Evolutionary conservation across 768 basidiomycete genomes (phyloP), one percentile per base, ranked within the genome.

Genomic region (Tylopilus plumbeoviolaceoides): DNA sequence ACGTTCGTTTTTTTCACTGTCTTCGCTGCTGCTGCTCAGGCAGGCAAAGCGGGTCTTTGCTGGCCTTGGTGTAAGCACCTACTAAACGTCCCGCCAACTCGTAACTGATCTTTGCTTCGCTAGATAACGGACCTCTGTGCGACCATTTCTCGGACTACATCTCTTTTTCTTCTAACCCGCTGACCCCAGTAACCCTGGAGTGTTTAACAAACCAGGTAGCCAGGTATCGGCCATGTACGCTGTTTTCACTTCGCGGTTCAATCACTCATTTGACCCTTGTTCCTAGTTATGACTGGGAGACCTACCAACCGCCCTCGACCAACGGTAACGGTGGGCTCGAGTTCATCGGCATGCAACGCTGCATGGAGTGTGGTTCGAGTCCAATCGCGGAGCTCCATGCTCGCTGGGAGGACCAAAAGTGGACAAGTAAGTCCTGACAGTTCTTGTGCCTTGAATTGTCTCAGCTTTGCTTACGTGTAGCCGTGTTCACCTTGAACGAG

Each of bases 271-370:
- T 10, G 1, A 46, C n/a, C 1, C 36, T 43, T 27, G 3, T 23
- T 41, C 9, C 9, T 38, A 73, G 72, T 42, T 73, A 74, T 47
- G 72, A 73, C 53, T 73, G 64, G 35, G 72, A 74, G 50, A 74
- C 73, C 15, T 68, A 63, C 38, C 33, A 54, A 9, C 72, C 72
- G 6, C 59, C 65, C 5, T 72, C 72, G 30, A 64, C 63, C 12
- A 71, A 71, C 40, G 73, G 72, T 1, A 59, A 57, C 6, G 72
- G 72, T 2, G 72, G 73, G 8, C 68, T 73, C 11, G 63, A 60
- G 5, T 73, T 74, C 57, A 70, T 73, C 6, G 72, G 72, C 11
- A 74, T 66, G 72, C 73, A 73, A 48, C 71, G 67, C 9, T 73
- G 71, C 50, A 45, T 61, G 6, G 71, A 74, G 41, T 73, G 72